Conservation (phyloP, 169 alveolate genomes). For the Fabrea salina region DNA sequence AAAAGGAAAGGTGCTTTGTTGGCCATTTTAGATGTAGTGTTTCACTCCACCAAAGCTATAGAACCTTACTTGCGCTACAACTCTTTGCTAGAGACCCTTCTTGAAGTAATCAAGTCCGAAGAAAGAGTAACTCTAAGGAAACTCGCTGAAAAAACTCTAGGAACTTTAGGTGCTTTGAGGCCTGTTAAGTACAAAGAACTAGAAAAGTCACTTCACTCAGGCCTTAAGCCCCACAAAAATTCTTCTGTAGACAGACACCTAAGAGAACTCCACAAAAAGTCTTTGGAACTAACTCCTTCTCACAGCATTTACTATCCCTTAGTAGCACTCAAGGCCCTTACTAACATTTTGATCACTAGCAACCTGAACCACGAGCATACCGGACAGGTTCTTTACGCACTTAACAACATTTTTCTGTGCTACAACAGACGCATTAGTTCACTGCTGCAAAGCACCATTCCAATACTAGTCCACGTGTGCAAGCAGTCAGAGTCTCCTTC, state of each 20-base stretch:
- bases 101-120: constrained; percentile 24
- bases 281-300: constrained; percentile 34
- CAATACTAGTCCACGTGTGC: constrained; percentile 12
- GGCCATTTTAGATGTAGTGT: constrained; percentile 23
- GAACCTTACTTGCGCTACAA: constrained; percentile 23
- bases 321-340: constrained; percentile 30
- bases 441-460: constrained; percentile 17
- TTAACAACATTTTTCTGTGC: constrained; percentile 14
- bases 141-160: constrained; percentile 23
- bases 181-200: constrained; percentile 30
- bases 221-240: constrained; percentile 1
- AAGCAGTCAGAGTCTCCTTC: neutral
- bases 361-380: neutral
- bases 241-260: constrained; percentile 8
- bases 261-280: constrained; percentile 19
- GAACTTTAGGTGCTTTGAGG: constrained; percentile 32
- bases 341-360: neutral
- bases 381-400: constrained; percentile 6
- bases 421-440: constrained; percentile 2
- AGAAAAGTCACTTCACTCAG: constrained; percentile 3
- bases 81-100: constrained; percentile 25
- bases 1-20: constrained; percentile 26
- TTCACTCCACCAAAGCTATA: constrained; percentile 17
- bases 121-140: constrained; percentile 16
- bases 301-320: constrained; percentile 31